Evolutionary conservation across 2,329 filamentous ascomycete species (phyloP).

Genomic region (Penicillium psychrosexuale): DNA sequence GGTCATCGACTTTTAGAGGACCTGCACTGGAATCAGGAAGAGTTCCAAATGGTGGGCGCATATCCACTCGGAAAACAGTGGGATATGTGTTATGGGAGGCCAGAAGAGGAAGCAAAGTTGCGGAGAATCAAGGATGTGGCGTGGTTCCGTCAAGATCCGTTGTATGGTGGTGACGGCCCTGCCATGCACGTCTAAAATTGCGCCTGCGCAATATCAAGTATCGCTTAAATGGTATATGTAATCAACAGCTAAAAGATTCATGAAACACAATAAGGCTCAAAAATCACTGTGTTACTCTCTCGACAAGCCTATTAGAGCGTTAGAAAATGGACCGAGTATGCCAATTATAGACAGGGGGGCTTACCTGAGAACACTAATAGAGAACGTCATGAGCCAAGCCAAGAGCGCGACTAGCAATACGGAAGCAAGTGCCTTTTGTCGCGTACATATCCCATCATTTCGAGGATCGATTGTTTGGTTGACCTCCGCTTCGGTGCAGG

Average conservation of each 20-base stretch:
- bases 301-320: constrained; percentile 38
- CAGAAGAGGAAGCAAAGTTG: constrained; percentile 54
- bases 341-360: neutral
- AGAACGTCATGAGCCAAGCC: constrained; percentile 88
- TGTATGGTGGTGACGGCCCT: constrained; percentile 57
- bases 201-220: neutral
- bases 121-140: constrained; percentile 48
- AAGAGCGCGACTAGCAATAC: constrained; percentile 78
- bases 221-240: neutral
- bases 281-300: constrained; percentile 30
- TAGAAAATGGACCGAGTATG: constrained; percentile 19
- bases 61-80: constrained; percentile 59
- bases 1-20: constrained; percentile 62
- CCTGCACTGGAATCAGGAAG: constrained; percentile 38
- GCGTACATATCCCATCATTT: constrained; percentile 54
- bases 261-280: neutral
- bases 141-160: constrained; percentile 61
- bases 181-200: constrained; percentile 38
- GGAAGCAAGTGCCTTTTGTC: constrained; percentile 69
- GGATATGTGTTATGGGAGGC: constrained; percentile 70
- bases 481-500: constrained; percentile 51
- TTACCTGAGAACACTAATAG: constrained; percentile 74
- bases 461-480: constrained; percentile 34
- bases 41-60: constrained; percentile 65
- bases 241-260: neutral